Evolutionary conservation across 2,329 filamentous ascomycete genomes (phyloP).

Genomic region (Gremmenia infestans): DNA sequence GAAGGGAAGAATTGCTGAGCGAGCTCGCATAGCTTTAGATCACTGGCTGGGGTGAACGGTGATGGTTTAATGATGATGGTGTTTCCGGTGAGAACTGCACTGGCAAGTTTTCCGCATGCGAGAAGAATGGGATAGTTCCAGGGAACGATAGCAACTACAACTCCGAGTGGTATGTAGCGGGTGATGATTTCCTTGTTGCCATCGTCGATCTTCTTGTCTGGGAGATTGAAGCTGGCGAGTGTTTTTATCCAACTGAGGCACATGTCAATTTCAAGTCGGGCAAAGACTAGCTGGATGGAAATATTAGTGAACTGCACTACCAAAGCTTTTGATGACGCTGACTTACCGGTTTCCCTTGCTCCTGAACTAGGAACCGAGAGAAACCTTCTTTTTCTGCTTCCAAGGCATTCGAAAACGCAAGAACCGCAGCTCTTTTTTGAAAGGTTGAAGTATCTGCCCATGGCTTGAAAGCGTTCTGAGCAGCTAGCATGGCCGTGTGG

Average conservation of each 20-base stretch:
- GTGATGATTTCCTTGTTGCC: background rate
- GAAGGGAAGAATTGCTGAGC: conserved; percentile 44
- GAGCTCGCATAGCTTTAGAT: conserved; percentile 48
- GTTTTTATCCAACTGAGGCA: background rate
- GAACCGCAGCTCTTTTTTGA: conserved; percentile 39
- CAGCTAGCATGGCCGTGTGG: conserved; percentile 42
- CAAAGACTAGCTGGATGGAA: background rate
- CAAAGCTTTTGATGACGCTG: background rate
- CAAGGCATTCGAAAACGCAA: conserved; percentile 6
- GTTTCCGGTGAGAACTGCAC: conserved; percentile 46
- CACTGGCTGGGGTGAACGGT: conserved; percentile 48
- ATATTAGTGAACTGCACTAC: background rate
- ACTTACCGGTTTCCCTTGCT: conserved; percentile 46
- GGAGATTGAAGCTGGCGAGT: background rate
- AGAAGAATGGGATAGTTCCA: conserved; percentile 51
- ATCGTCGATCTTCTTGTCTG: background rate
- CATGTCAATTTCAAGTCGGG: background rate
- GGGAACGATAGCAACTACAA: conserved; percentile 41
- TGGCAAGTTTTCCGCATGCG: conserved; percentile 40
- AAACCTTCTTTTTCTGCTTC: conserved; percentile 36
- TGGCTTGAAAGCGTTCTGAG: conserved; percentile 39
- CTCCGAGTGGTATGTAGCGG: conserved; percentile 9
- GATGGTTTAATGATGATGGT: conserved; percentile 54
- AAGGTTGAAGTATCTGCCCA: conserved; percentile 40
- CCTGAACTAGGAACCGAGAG: conserved; percentile 40